These are phyloP conservation scores for Triticum turgidum DNA, from an alignment of 176 grass and related monocot species.

Conservation along the genomic window DNA sequence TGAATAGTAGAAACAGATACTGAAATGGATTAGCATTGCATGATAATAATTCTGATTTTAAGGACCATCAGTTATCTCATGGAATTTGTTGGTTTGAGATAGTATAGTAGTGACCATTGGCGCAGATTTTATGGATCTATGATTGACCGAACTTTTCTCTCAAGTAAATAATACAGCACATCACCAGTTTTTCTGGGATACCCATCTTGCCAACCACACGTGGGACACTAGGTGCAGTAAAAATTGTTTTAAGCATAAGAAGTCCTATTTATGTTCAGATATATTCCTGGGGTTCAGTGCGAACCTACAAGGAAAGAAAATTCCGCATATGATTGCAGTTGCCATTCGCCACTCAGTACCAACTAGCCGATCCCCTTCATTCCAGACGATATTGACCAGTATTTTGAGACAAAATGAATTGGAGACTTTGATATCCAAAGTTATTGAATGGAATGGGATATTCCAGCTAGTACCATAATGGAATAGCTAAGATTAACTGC, in stretches of 20 bases:
- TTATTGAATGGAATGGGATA: not conserved
- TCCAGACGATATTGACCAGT: not conserved
- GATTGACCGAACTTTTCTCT: not conserved
- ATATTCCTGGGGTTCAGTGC: not conserved
- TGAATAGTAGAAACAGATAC: not conserved
- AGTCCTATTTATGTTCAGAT: not conserved
- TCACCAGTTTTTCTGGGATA: not conserved
- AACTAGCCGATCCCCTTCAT: not conserved
- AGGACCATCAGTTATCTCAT: not conserved
- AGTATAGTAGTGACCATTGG: not conserved
- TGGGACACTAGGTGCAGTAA: not conserved
- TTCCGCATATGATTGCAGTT: not conserved
- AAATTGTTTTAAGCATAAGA: not conserved
- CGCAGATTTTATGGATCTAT: not conserved
- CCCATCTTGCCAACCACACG: not conserved
- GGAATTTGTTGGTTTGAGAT: not conserved
- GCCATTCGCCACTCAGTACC: not conserved
- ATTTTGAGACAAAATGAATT: not conserved
- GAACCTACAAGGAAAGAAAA: slow-evolving; percentile 7
- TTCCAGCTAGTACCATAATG: slow-evolving; percentile 9
- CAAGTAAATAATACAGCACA: not conserved
- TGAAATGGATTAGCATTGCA: not conserved
- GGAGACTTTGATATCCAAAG: not conserved
- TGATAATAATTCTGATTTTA: slow-evolving; percentile 9
- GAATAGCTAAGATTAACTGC: not conserved